Percentiles rank a stretch among this genome's conserved stretches.
phyloP scores from a whole-genome alignment of 2,329 filamentous ascomycete species.

The Colletotrichum chlorophyti region DNA sequence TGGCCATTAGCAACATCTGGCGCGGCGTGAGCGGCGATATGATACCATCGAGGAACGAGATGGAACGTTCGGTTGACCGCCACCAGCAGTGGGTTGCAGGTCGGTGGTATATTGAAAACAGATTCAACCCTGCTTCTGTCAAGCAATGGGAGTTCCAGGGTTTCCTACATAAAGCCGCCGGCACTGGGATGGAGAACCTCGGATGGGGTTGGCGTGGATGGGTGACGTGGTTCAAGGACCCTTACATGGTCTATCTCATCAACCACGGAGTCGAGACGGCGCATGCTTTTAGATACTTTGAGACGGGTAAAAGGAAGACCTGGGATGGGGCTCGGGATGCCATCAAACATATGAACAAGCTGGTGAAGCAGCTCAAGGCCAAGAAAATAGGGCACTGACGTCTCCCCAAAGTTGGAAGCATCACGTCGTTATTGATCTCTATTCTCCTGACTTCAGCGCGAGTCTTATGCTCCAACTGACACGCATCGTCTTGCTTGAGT shows the following conservation, averaged over 20 bases:
- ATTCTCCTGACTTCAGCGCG: too few relatives aligned
- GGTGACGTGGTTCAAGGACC: constrained; percentile 47
- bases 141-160: constrained; percentile 41
- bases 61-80: constrained; percentile 36
- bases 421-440: too few relatives aligned
- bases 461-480: too few relatives aligned
- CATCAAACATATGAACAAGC: constrained; percentile 37
- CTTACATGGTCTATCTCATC: constrained; percentile 44
- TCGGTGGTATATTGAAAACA: constrained; percentile 31
- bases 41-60: constrained; percentile 37
- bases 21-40: constrained; percentile 34
- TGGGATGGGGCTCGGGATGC: constrained; percentile 48
- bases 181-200: constrained; percentile 49
- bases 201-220: constrained; percentile 49
- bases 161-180: constrained; percentile 46
- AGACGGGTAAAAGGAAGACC: constrained; percentile 44
- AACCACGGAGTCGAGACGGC: constrained; percentile 48
- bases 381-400: neutral
- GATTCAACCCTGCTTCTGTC: constrained; percentile 30
- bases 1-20: constrained; percentile 49
- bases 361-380: constrained; percentile 37
- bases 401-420: neutral
- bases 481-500: too few relatives aligned
- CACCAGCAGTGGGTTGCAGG: constrained; percentile 37
- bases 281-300: constrained; percentile 48